Evolutionary conservation across 202 grass and related monocot species (phyloP).

Genomic region (Zizania palustris): DNA sequence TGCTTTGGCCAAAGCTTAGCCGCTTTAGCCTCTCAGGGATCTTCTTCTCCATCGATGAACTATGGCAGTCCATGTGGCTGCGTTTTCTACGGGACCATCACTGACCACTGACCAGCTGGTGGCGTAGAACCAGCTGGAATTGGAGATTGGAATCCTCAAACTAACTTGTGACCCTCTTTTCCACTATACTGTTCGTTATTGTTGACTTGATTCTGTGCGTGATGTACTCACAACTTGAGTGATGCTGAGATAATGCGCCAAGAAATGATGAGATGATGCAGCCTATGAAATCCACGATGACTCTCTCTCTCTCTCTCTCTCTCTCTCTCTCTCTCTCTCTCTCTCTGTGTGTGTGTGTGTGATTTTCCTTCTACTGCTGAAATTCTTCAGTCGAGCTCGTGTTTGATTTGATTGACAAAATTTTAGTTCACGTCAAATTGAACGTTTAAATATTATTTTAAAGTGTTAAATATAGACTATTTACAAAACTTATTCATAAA

Average conservation of each 20-base stretch:
- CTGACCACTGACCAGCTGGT: not conserved
- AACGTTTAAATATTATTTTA: too few relatives aligned
- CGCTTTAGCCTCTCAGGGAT: not conserved
- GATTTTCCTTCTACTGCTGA: not conserved
- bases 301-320: too few relatives aligned
- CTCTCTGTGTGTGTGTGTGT: too few relatives aligned
- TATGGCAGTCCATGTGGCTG: constrained; percentile 6
- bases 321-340: too few relatives aligned
- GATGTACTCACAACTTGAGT: not conserved
- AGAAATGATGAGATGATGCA: not conserved
- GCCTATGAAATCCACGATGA: not conserved
- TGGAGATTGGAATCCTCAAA: constrained; percentile 7
- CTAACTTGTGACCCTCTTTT: not conserved
- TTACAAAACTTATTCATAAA: too few relatives aligned
- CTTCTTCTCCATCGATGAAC: not conserved
- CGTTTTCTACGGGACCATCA: too few relatives aligned
- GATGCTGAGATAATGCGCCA: not conserved
- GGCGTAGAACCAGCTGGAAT: constrained; percentile 31
- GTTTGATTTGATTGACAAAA: too few relatives aligned
- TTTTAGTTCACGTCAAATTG: too few relatives aligned
- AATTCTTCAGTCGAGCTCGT: not conserved
- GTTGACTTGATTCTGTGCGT: not conserved
- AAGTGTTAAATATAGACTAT: too few relatives aligned
- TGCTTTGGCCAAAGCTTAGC: constrained; percentile 7
- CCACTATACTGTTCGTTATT: not conserved